Percentiles rank a stretch among this genome's conserved stretches.
Evolutionary conservation across 208 protist genomes (phyloP).

Genomic region (Trypanosoma rangeli): DNA sequence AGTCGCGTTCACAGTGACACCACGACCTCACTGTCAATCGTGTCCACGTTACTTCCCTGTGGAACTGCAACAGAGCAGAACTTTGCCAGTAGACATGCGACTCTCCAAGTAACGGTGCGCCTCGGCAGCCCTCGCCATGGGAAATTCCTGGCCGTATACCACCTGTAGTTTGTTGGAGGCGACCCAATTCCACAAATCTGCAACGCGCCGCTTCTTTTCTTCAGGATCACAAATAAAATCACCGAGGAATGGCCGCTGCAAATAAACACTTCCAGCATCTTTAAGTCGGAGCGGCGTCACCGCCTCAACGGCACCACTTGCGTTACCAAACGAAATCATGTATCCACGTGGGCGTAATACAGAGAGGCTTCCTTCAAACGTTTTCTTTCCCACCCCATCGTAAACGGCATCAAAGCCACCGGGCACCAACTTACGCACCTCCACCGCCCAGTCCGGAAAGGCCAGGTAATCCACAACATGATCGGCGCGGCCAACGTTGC

Average conservation of each 20-base stretch:
- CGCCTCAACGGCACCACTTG: slow-evolving; percentile 76
- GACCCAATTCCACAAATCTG: slow-evolving; percentile 73
- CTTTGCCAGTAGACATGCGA: slow-evolving; percentile 56
- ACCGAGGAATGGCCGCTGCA: slow-evolving; percentile 76
- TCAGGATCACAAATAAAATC: slow-evolving; percentile 54
- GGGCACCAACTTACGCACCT: slow-evolving; percentile 54
- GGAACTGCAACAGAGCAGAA: slow-evolving; percentile 31
- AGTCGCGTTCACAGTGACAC: neutral
- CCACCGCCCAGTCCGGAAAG: slow-evolving; percentile 47
- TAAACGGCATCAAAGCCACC: slow-evolving; percentile 80
- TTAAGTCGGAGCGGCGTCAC: slow-evolving; percentile 63
- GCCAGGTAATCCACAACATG: slow-evolving; percentile 75
- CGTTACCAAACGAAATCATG: slow-evolving; percentile 91
- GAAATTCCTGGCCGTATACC: slow-evolving; percentile 44
- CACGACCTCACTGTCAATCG: neutral
- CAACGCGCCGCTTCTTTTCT: slow-evolving; percentile 40
- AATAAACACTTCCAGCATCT: slow-evolving; percentile 60
- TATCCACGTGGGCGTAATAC: slow-evolving; percentile 75
- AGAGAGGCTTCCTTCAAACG: slow-evolving; percentile 68
- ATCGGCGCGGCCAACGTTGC: slow-evolving; percentile 47
- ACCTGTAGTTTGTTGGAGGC: slow-evolving; percentile 44
- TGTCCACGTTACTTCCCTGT: neutral
- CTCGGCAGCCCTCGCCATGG: slow-evolving; percentile 44
- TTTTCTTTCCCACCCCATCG: slow-evolving; percentile 88
- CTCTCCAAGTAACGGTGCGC: slow-evolving; percentile 64